A percentile compares a stretch with the other conserved stretches of the same genome.
Evolutionary conservation across 441 rosid species (phyloP).

Genomic region (Eruca vesicaria): DNA sequence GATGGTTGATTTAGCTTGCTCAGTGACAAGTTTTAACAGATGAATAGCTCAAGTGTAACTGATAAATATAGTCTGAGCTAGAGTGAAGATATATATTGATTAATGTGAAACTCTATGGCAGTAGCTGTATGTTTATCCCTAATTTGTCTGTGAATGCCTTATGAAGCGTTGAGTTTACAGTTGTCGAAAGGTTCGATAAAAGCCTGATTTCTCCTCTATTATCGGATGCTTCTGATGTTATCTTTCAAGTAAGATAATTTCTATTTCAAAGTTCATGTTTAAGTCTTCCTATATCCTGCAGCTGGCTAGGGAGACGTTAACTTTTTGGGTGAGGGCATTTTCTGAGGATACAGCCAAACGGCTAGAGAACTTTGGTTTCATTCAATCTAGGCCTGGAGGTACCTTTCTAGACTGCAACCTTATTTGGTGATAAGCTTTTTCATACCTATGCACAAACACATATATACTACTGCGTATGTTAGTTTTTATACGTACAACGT

Average conservation of each 20-base stretch:
- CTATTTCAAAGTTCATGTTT: background rate
- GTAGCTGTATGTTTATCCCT: background rate
- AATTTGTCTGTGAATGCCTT: background rate
- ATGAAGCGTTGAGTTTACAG: background rate
- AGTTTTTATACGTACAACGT: background rate
- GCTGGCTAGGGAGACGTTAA: conserved; percentile 95
- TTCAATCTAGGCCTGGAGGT: conserved; percentile 99
- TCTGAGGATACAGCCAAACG: conserved; percentile 99
- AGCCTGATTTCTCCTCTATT: background rate
- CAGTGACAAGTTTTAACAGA: background rate
- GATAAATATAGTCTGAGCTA: conserved; percentile 1
- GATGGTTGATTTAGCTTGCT: conserved; percentile 6
- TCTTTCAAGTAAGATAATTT: background rate
- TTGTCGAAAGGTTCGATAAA: background rate
- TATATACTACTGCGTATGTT: background rate
- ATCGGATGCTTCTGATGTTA: background rate
- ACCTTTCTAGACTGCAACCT: conserved; percentile 24
- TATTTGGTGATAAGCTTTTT: conserved; percentile 19
- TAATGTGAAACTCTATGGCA: background rate
- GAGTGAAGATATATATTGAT: background rate
- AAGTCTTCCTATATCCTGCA: conserved; percentile 38
- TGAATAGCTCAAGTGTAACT: conserved; percentile 2
- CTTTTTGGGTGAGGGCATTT: conserved; percentile 99
- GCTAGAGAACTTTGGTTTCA: conserved; percentile 97
- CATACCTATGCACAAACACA: background rate